These are phyloP conservation scores for Drosera capensis DNA, from an alignment of 148 eudicot species.

Conservation along the genomic window DNA sequence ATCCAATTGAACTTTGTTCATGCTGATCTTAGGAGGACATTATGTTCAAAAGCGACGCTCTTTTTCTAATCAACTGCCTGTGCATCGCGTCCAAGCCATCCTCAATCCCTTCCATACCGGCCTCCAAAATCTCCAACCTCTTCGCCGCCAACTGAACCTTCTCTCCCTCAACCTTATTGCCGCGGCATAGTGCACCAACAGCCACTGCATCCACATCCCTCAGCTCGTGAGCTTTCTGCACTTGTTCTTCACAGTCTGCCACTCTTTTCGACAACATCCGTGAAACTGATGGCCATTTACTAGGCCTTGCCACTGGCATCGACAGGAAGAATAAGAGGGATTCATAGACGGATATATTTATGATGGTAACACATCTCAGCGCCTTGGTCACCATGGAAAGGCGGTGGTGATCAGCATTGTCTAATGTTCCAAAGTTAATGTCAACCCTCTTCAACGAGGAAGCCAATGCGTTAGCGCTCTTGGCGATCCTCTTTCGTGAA, in stretches of 20 bases:
- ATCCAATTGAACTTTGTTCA: no score
- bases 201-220: slow-evolving; percentile 20
- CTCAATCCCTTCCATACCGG: slow-evolving; percentile 20
- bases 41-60: slow-evolving; percentile 38
- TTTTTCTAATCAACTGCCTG: slow-evolving; percentile 28
- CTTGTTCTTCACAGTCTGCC: slow-evolving; percentile 8
- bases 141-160: slow-evolving; percentile 12
- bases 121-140: slow-evolving; percentile 24
- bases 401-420: slow-evolving; percentile 9
- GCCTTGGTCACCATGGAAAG: slow-evolving; percentile 17
- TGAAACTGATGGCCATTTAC: slow-evolving; percentile 21
- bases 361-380: slow-evolving; percentile 18
- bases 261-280: slow-evolving; percentile 18
- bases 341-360: slow-evolving; percentile 16
- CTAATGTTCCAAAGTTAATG: slow-evolving; percentile 4
- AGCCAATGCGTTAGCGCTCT: slow-evolving; percentile 14
- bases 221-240: slow-evolving; percentile 5
- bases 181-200: not conserved
- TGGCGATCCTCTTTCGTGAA: slow-evolving; percentile 26
- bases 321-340: slow-evolving; percentile 19
- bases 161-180: slow-evolving; percentile 4
- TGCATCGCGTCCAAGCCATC: slow-evolving; percentile 27
- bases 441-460: slow-evolving; percentile 22
- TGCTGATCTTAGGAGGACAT: slow-evolving; percentile 19
- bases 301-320: slow-evolving; percentile 8